Evolutionary conservation across 2,329 filamentous ascomycete genomes (phyloP), one percentile per base, ranked within the genome.

Genomic region (Pezicula carpinea): DNA sequence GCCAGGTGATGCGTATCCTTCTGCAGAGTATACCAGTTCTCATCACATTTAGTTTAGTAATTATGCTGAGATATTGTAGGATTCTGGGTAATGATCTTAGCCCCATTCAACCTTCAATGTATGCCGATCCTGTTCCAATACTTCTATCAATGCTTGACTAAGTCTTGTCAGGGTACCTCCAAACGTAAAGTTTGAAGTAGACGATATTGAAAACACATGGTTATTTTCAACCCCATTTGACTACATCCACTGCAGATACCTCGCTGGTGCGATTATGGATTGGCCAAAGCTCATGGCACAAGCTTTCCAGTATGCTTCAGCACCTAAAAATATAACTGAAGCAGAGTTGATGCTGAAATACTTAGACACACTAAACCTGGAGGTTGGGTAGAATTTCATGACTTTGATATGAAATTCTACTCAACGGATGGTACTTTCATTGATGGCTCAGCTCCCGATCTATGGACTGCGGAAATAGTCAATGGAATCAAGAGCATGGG

Each of bases 141-240:
- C 74, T 66, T 71, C 65, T 18, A 76, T 75, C 13, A 80, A 3
- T 76, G 72, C 2, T 74, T 75, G 2, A 77, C 79, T 39, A 76
- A 80, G 56, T 74, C 75, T 5, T 68, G 67, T 14, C 71, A 40
- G 53, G 52, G 49, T 60, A 13, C 58, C 59, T 13, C 49, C 51
- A 19, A 51, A 51, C 45, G 57, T 56, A 15, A 53, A 46, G 11
- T 62, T 60, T 40, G 58, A 59, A 40, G 51, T 62, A 32, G 60
- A 63, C 43, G 57, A 63, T 46, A 57, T 56, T 6, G 55, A 62
- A 36, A 55, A 58, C 6, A 56, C 60, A 23, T 62, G 60, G 60
- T 13, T 59, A 15, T 59, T 59, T 36, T 51, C 58, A 64, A 26
- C 65, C 52, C 62, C 71, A 32, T 68, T 62, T 45, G 64, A 59